Evolutionary conservation across 306 rosid genomes (phyloP).

Genomic region (Lupinus albus): DNA sequence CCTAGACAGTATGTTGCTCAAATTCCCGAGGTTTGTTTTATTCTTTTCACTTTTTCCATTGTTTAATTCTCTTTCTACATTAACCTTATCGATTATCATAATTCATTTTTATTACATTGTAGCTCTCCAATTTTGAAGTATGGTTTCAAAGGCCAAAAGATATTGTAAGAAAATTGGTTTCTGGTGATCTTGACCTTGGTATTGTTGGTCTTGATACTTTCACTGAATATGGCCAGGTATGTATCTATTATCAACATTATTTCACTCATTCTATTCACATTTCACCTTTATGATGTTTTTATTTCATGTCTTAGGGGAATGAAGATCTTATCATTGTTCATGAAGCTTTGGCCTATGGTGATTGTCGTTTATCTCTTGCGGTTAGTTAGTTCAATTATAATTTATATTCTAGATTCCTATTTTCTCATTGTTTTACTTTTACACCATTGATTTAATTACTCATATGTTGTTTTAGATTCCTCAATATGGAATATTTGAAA

Average conservation of each 20-base stretch:
- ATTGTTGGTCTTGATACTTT: constrained; percentile 83
- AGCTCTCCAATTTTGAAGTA: constrained; percentile 81
- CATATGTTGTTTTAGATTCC: constrained; percentile 68
- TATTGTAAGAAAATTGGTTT: constrained; percentile 73
- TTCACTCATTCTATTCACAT: not conserved
- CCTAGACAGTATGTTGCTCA: constrained; percentile 87
- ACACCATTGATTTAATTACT: constrained; percentile 1
- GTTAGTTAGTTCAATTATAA: constrained; percentile 58
- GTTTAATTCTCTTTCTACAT: too few relatives aligned
- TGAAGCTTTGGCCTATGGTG: constrained; percentile 85
- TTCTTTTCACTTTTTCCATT: not conserved
- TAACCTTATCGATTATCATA: not conserved
- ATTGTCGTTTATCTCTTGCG: constrained; percentile 80
- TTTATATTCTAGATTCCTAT: not conserved
- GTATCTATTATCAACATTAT: constrained; percentile 1
- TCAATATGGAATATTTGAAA: constrained; percentile 86
- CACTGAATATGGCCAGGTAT: constrained; percentile 76
- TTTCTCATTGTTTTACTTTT: constrained; percentile 9
- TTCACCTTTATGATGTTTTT: not conserved
- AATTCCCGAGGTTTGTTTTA: constrained; percentile 69
- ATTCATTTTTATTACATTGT: constrained; percentile 33
- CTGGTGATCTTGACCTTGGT: constrained; percentile 95
- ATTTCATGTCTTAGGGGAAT: constrained; percentile 53
- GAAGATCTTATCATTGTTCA: constrained; percentile 84
- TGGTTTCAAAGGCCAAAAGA: constrained; percentile 96